Evolutionary conservation across 805 yeast species (phyloP), one percentile per base, ranked within the genome.

Genomic region (Huiozyma sinensis): DNA sequence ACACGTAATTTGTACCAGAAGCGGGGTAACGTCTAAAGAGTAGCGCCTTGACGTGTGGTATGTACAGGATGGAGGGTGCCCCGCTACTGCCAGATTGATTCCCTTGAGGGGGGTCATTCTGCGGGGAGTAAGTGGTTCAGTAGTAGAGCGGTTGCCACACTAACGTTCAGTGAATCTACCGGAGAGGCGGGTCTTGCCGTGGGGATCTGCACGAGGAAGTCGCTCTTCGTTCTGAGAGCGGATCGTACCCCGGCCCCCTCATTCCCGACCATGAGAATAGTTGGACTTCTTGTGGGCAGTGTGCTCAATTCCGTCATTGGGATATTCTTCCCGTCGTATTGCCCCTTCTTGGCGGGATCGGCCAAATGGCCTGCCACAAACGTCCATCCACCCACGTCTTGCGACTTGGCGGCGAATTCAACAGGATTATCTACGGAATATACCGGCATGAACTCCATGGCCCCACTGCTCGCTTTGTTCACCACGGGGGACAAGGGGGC

Each of bases 181-280:
- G 12, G 12, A n/a, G 31, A 38, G 13, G 35, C 41, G 11, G 31
- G 36, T 24, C 58, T 48, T 2, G 52, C 55, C 17, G 50, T 47
- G 1, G 65, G 64, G 7, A 69, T 61, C 40, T 59, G 60, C 1
- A 68, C 72, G 28, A 62, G 48, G 44, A 55, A 65, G 47, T 81
- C 83, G 41, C 85, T 75, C 52, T 76, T 67, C 43, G 76, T 64
- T 47, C 76, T 66, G 51, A 88, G 55, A 39, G 77, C 73, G 6
- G 81, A 81, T 43, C 95, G 69, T 28, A 88, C 76, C 33, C 97
- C 97, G 6, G 68, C 69, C 7, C 94, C 94, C 63, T 88, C 97
- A 41, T 87, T 82, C 9, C 96, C 97, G 40, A 89, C 66, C 1
- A 87, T 83, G 41, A 88, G 63, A 48, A 89, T 55, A 33, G 77